Percentiles rank a stretch among this genome's conserved stretches.
These are phyloP conservation scores for Colletotrichum cuscutae DNA, from an alignment of 2,329 filamentous ascomycete genomes.

Conservation along the genomic window DNA sequence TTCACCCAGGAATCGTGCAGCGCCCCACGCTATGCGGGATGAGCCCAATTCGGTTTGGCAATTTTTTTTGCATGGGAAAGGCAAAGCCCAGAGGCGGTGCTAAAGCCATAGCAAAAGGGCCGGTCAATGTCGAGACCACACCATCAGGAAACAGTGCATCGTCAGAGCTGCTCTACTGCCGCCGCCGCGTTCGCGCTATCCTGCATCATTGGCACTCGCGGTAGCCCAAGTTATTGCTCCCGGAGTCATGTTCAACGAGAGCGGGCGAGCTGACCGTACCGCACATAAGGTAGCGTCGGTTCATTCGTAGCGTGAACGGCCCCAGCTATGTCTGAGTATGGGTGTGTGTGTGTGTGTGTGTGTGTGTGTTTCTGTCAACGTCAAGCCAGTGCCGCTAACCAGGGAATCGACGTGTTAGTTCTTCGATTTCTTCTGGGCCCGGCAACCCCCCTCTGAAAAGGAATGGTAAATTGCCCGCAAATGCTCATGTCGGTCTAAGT, in stretches of 20 bases:
- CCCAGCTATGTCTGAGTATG: neutral
- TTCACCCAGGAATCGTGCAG: neutral
- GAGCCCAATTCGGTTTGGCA: slow-evolving; percentile 15
- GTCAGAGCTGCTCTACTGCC: neutral
- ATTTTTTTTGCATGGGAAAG: neutral
- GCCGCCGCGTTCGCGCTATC: neutral
- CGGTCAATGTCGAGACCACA: neutral
- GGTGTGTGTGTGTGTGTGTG: neutral
- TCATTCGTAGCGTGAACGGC: neutral
- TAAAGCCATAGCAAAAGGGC: neutral
- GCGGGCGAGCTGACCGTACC: neutral
- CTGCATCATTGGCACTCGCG: neutral
- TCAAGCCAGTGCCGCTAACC: neutral
- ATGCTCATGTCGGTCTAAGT: neutral
- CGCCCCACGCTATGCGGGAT: slow-evolving; percentile 32
- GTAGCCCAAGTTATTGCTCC: no score
- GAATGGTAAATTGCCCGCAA: slow-evolving; percentile 16
- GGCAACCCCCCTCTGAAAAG: slow-evolving; percentile 1
- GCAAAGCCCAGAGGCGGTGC: neutral
- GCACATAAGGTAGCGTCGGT: neutral
- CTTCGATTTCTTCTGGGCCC: neutral
- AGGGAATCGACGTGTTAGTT: neutral
- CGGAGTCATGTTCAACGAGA: neutral
- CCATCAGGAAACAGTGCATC: neutral
- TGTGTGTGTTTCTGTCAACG: neutral